These are phyloP conservation scores for Carex parvula DNA, from an alignment of 176 grass and related monocot species.

Conservation along the genomic window DNA sequence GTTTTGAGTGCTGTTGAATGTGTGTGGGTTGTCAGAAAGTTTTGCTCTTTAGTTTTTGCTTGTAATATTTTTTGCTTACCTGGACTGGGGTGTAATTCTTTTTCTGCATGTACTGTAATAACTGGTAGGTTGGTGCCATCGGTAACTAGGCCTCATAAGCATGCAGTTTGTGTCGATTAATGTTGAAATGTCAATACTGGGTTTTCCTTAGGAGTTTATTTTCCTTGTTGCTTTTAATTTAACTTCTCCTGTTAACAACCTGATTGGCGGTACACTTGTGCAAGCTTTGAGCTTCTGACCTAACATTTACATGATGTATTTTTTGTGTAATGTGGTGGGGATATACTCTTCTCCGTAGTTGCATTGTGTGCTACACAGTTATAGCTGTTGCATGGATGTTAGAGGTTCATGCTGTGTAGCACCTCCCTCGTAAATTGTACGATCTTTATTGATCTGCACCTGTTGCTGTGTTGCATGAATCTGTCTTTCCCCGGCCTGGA, in stretches of 20 bases:
- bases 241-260: not conserved
- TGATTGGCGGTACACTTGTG: not conserved
- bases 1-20: conserved; percentile 5
- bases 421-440: not conserved
- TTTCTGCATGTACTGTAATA: conserved; percentile 29
- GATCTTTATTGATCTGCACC: not conserved
- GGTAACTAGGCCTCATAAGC: not conserved
- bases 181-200: not conserved
- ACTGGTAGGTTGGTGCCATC: not conserved
- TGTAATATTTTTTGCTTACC: not conserved
- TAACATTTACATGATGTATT: not conserved
- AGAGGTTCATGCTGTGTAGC: not conserved
- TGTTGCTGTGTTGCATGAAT: not conserved
- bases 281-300: not conserved
- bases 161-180: not conserved
- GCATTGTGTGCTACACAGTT: not conserved
- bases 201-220: not conserved
- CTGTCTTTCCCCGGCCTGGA: not conserved
- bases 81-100: conserved; percentile 35
- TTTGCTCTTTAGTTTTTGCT: conserved; percentile 9
- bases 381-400: not conserved
- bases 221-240: not conserved
- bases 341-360: not conserved
- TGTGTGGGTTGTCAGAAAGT: conserved; percentile 1
- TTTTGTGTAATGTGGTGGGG: not conserved